These are phyloP conservation scores for Heracleum sosnowskyi DNA, from an alignment of 129 eudicot genomes.

Conservation along the genomic window DNA sequence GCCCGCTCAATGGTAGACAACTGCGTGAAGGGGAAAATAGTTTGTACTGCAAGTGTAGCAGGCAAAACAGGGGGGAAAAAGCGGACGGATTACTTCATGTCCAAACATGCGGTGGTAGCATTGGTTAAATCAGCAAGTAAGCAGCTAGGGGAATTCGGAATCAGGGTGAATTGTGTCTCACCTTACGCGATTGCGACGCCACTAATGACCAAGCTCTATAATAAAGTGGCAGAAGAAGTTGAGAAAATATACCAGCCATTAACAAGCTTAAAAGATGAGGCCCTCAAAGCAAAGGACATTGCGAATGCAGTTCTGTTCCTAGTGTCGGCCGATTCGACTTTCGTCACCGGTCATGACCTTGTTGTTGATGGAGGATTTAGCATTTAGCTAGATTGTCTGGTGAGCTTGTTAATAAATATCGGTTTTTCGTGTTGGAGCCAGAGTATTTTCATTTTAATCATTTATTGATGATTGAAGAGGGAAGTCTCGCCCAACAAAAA, in stretches of 20 bases:
- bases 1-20: constrained; percentile 17
- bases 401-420: not conserved
- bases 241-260: constrained; percentile 10
- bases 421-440: too few species aligned
- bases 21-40: constrained; percentile 18
- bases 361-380: constrained; percentile 20
- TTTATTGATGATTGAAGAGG: too few species aligned
- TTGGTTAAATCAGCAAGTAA: constrained; percentile 18
- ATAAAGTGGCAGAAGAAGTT: constrained; percentile 7
- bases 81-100: constrained; percentile 25
- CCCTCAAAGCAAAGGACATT: constrained; percentile 5
- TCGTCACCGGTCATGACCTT: constrained; percentile 23
- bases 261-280: constrained; percentile 20
- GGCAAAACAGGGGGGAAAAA: constrained; percentile 12
- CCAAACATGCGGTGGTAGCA: constrained; percentile 18
- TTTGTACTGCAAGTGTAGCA: constrained; percentile 19
- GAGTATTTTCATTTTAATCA: too few species aligned
- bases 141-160: constrained; percentile 22
- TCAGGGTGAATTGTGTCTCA: constrained; percentile 23
- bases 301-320: constrained; percentile 23
- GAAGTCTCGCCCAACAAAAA: too few species aligned
- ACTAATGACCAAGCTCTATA: not conserved
- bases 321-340: constrained; percentile 17
- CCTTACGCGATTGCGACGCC: constrained; percentile 19
- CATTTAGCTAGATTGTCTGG: not conserved